Evolutionary conservation across 2,329 filamentous ascomycete genomes (phyloP), one percentile per base, ranked within the genome.

Genomic region (Furcasterigmium furcatum): DNA sequence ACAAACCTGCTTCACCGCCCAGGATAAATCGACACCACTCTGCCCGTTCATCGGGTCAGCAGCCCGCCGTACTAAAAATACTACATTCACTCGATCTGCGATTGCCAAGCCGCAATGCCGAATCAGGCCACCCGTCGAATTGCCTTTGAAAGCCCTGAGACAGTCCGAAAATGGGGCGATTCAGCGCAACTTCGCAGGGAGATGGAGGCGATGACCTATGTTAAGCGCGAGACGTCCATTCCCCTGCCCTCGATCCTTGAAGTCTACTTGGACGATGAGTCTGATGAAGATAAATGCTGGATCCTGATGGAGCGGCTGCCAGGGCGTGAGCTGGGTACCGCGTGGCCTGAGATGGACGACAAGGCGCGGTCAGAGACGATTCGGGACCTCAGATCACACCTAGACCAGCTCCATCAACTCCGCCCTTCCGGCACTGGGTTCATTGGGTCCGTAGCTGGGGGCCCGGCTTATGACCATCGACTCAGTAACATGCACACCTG

Each of bases 221-320:
- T 51, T n/a, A 35, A 36, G 38, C 20, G 16, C 2, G 9, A 43
- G n/a, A 45, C 42, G 10, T 36, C 44, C 18, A 46, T 52, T 4
- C 49, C 45, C 2, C 21, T 52, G 4, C 46, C 47, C 4, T 21
- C 34, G 9, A 40, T 46, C 27, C 41, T 47, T 16, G 32, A 46
- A 19, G 25, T 44, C 9, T 43, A 45, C 36, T 20, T 49, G n/a
- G 47, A 44, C 36, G 49, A 39, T 16, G 13, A 16, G 2, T 41
- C 38, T n/a, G 29, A 47, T 16, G 13, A 39, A 18, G 19, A 50
- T 9, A 41, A 27, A 6, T 40, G 46, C 45, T 52, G 48, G 47
- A 50, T 52, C n/a, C 43, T 47, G 20, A 52, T 52, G 50, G 22
- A 52, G 34, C 27, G 42, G 16, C 21, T 52, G 13, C 24, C 45